Evolutionary conservation across 768 basidiomycete genomes (phyloP).

Genomic region (Chlorophyllum brunneum): DNA sequence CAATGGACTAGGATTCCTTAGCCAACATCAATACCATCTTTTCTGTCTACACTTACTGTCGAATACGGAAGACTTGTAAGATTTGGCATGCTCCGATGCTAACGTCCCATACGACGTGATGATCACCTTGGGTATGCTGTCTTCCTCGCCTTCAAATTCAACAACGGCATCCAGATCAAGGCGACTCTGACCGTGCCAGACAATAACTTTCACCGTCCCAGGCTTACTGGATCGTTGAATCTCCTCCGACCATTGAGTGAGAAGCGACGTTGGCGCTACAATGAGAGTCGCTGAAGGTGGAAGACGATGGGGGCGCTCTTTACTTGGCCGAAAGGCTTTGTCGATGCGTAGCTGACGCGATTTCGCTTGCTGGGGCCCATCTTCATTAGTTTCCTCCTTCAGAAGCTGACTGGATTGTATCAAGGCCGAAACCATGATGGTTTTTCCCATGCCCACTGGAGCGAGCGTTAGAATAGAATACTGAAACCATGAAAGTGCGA

Average conservation of each 20-base stretch:
- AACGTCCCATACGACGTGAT: slow-evolving; percentile 92
- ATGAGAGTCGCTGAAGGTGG: slow-evolving; percentile 72
- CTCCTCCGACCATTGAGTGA: slow-evolving; percentile 94
- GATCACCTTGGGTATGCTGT: slow-evolving; percentile 65
- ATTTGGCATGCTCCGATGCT: slow-evolving; percentile 81
- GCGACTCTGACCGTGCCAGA: slow-evolving; percentile 91
- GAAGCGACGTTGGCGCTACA: slow-evolving; percentile 86
- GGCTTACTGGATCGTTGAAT: slow-evolving; percentile 78
- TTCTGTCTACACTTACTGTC: slow-evolving; percentile 45
- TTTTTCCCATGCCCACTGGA: slow-evolving; percentile 94
- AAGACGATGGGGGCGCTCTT: slow-evolving; percentile 27
- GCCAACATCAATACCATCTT: slow-evolving; percentile 1
- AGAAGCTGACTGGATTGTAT: slow-evolving; percentile 72
- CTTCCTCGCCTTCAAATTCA: slow-evolving; percentile 48
- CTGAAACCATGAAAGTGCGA: slow-evolving; percentile 8
- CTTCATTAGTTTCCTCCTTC: slow-evolving; percentile 32
- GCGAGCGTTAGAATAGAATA: background rate
- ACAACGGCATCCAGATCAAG: slow-evolving; percentile 61
- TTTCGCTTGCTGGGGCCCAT: slow-evolving; percentile 29
- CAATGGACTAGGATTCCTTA: slow-evolving; percentile 55
- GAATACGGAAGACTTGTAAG: slow-evolving; percentile 56
- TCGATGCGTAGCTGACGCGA: slow-evolving; percentile 60
- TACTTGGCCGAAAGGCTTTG: slow-evolving; percentile 51
- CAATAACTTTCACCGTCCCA: slow-evolving; percentile 56
- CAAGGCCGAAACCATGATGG: slow-evolving; percentile 88